Conservation (phyloP, 2,329 filamentous ascomycete genomes). For the Fusarium agapanthi region DNA sequence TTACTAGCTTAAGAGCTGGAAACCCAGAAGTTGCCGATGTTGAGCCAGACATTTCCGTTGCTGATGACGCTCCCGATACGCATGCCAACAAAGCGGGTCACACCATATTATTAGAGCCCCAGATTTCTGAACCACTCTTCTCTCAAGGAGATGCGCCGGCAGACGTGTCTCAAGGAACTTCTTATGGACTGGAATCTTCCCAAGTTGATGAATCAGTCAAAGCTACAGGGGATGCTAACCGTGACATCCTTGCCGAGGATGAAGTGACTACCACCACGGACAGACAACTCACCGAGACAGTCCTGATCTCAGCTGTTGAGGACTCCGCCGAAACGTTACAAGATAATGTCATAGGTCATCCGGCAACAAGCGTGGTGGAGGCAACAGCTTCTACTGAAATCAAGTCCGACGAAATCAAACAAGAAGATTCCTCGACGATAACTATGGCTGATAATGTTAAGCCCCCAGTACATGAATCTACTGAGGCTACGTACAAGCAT, state of each 20-base stretch:
- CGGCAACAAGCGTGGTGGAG: neutral
- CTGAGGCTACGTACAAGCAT: neutral
- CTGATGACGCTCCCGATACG: neutral
- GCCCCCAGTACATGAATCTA: neutral
- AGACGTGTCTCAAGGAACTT: conserved; percentile 38
- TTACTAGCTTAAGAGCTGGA: neutral
- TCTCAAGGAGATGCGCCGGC: conserved; percentile 42
- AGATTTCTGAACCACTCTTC: conserved; percentile 46
- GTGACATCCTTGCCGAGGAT: neutral
- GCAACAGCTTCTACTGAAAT: neutral
- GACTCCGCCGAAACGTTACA: neutral
- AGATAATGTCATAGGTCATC: neutral
- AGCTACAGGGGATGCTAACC: neutral
- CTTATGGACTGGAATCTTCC: conserved; percentile 32
- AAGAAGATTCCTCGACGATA: neutral
- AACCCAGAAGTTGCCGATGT: neutral
- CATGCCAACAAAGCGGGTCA: neutral
- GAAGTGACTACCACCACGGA: neutral
- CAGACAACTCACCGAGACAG: neutral
- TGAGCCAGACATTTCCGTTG: neutral
- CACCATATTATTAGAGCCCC: conserved; percentile 32
- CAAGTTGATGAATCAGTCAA: conserved; percentile 35
- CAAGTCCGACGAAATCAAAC: neutral
- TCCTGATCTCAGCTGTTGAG: neutral
- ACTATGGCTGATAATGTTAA: neutral